Evolutionary conservation across 768 basidiomycete species (phyloP).

Genomic region (Kwoniella sp.): DNA sequence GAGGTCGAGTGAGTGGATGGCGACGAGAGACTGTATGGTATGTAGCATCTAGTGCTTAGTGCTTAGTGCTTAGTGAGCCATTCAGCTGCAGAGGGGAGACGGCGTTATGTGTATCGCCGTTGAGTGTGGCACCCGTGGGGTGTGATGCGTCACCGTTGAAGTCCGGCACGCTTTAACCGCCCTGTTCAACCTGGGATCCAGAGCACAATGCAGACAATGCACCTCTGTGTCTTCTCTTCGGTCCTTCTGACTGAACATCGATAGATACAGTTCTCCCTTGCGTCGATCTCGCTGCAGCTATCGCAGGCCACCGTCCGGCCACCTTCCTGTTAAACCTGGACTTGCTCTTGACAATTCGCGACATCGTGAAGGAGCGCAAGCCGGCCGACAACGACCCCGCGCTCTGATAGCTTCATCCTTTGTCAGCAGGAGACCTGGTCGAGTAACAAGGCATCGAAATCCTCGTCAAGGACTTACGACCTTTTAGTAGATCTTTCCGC

Average conservation of each 20-base stretch:
- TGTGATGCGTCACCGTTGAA: neutral
- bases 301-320: no score
- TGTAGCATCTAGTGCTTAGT: no score
- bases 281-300: no score
- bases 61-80: conserved; percentile 21
- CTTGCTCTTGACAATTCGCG: no score
- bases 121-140: neutral
- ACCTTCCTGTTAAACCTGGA: no score
- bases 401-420: conserved; percentile 6
- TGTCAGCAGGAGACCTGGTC: conserved; percentile 8
- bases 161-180: neutral
- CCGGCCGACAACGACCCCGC: neutral
- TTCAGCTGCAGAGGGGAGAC: neutral
- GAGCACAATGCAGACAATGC: no score
- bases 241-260: no score
- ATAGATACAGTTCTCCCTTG: no score
- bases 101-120: neutral
- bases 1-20: neutral
- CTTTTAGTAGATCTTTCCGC: no score
- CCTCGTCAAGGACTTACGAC: no score
- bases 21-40: conserved; percentile 7
- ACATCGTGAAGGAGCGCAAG: neutral
- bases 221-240: no score
- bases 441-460: no score
- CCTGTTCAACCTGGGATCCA: neutral